Evolutionary conservation across 225 moss, liverwort and hornwort genomes (phyloP).

Genomic region (Anthoceros angustus): DNA sequence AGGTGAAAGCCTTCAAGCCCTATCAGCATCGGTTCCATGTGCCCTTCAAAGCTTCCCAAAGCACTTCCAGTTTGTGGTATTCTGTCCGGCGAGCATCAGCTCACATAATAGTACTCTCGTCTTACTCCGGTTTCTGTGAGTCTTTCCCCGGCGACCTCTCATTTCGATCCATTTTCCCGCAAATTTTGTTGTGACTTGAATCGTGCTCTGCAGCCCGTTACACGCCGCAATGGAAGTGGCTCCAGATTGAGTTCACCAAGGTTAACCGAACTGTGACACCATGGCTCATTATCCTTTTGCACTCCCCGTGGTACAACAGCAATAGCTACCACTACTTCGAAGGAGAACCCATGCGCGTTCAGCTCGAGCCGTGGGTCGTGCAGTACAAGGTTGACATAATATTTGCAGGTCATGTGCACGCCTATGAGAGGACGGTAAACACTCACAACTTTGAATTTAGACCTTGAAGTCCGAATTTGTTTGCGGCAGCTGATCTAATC

Average conservation of each 20-base stretch:
- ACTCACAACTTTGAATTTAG: neutral
- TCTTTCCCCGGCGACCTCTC: neutral
- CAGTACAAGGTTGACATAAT: conserved; percentile 27
- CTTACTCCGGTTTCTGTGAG: conserved; percentile 37
- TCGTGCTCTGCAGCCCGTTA: neutral
- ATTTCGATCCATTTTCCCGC: neutral
- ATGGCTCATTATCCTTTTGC: conserved; percentile 32
- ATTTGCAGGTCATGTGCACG: conserved; percentile 34
- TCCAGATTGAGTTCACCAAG: conserved; percentile 17
- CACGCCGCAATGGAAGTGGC: conserved; percentile 5
- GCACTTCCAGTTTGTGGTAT: conserved; percentile 28
- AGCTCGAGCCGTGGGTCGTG: conserved; percentile 25
- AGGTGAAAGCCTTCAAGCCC: conserved; percentile 30
- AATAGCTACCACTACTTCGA: conserved; percentile 28
- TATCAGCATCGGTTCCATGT: conserved; percentile 36
- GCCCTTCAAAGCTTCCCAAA: conserved; percentile 28
- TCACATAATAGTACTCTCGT: conserved; percentile 34
- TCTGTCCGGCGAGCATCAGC: conserved; percentile 33
- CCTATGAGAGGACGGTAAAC: conserved; percentile 38
- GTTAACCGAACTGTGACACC: conserved; percentile 31
- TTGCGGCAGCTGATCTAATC: no score
- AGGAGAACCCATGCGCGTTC: conserved; percentile 31
- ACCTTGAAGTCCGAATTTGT: no score
- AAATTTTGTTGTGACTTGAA: neutral
- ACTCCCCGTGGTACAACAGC: conserved; percentile 40